Conservation (phyloP, 2,329 filamentous ascomycete genomes). For the Xylariaceae sp. region DNA sequence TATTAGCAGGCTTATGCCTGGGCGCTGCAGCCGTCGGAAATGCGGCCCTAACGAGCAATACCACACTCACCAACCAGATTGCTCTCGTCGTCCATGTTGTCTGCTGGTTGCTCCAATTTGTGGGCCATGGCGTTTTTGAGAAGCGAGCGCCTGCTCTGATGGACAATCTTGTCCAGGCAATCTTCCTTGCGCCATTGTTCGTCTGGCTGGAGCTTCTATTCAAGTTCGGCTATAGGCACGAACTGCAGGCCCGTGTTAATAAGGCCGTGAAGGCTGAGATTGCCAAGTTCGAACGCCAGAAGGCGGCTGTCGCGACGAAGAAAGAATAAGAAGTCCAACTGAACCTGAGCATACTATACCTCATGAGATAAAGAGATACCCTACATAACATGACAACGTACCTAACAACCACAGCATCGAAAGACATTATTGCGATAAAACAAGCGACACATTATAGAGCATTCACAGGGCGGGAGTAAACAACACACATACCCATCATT, state of each 20-base stretch:
- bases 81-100: slow-evolving; percentile 65
- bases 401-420: not conserved
- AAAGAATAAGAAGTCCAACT: slow-evolving; percentile 50
- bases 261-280: slow-evolving; percentile 71
- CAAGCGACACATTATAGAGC: slow-evolving; percentile 1
- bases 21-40: slow-evolving; percentile 70
- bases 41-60: slow-evolving; percentile 58
- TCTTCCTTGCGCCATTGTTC: slow-evolving; percentile 92
- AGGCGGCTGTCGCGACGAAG: slow-evolving; percentile 36
- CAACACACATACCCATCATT: too few relatives aligned
- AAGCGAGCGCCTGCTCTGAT: slow-evolving; percentile 80
- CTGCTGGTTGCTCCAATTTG: slow-evolving; percentile 83
- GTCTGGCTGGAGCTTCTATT: slow-evolving; percentile 96
- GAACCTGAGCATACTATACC: too few relatives aligned
- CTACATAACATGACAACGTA: not conserved
- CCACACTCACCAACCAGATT: slow-evolving; percentile 45
- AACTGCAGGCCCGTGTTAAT: slow-evolving; percentile 76
- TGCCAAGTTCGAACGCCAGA: slow-evolving; percentile 62
- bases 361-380: slow-evolving; percentile 15
- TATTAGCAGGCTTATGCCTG: slow-evolving; percentile 71
- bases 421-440: not conserved
- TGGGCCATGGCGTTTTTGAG: slow-evolving; percentile 88
- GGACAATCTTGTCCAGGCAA: slow-evolving; percentile 85
- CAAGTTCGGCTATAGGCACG: slow-evolving; percentile 80
- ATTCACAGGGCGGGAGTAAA: too few relatives aligned